Evolutionary conservation across 1,284 basidiomycete genomes (phyloP).

Genomic region (Rhodotorula sp.): DNA sequence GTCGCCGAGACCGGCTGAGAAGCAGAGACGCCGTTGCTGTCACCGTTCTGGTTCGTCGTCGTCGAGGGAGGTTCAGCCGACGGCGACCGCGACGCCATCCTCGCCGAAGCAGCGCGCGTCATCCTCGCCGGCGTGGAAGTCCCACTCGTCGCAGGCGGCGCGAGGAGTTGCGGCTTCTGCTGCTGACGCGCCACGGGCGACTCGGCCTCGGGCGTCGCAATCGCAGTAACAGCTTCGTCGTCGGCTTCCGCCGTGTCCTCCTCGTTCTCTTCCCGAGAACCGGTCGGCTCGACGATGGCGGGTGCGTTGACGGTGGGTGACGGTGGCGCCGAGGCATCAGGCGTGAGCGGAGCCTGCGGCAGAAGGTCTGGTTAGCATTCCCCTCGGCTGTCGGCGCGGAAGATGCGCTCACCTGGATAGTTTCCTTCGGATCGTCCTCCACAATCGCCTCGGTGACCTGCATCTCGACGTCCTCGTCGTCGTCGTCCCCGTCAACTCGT

Average conservation of each 20-base stretch:
- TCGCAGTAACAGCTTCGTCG: background rate
- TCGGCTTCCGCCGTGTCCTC: too few species aligned
- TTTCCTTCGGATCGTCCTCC: background rate
- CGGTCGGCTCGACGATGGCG: slow-evolving; percentile 19
- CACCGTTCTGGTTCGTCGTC: too few species aligned
- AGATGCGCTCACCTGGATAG: background rate
- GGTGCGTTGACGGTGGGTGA: background rate
- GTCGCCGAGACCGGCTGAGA: background rate
- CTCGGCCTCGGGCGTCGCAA: background rate
- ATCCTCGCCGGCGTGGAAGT: background rate
- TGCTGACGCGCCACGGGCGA: background rate
- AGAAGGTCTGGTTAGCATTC: too few species aligned
- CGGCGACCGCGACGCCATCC: slow-evolving; percentile 9
- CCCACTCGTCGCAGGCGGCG: background rate
- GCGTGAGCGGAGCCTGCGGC: slow-evolving; percentile 1
- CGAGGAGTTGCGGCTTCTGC: background rate
- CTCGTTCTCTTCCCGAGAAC: background rate
- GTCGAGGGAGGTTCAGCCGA: slow-evolving; percentile 2
- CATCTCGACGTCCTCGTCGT: background rate
- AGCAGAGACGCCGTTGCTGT: background rate
- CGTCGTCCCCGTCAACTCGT: background rate
- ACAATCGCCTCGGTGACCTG: background rate
- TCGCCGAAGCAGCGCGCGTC: slow-evolving; percentile 9
- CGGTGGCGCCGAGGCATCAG: background rate
- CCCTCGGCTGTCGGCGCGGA: background rate